These are phyloP conservation scores for Millerozyma miso DNA, from an alignment of 805 yeast genomes.

Conservation along the genomic window DNA sequence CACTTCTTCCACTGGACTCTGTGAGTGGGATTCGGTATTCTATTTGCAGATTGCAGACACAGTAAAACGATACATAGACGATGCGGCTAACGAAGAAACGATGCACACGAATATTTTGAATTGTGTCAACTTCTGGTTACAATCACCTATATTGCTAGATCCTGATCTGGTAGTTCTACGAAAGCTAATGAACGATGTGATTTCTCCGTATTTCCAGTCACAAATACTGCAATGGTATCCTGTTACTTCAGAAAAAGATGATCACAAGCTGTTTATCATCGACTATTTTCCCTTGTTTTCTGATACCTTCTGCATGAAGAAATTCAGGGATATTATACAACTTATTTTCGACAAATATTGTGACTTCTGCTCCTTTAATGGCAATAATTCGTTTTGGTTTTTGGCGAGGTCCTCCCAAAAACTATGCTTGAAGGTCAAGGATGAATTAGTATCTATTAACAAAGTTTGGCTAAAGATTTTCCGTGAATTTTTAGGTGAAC, in stretches of 20 bases:
- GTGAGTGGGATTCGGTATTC: slow-evolving; percentile 18
- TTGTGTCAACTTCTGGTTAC: slow-evolving; percentile 12
- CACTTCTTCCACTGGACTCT: slow-evolving; percentile 2
- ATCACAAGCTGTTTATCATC: slow-evolving; percentile 13
- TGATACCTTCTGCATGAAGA: background rate
- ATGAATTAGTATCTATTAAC: slow-evolving; percentile 5
- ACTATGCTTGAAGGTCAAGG: background rate
- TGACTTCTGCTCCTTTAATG: slow-evolving; percentile 7
- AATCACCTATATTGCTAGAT: slow-evolving; percentile 12
- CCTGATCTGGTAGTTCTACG: slow-evolving; percentile 8
- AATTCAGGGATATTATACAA: slow-evolving; percentile 1
- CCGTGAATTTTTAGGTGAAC: slow-evolving; percentile 7
- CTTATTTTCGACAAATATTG: slow-evolving; percentile 8
- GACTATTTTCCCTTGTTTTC: slow-evolving; percentile 18
- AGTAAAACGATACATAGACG: background rate
- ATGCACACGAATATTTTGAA: slow-evolving; percentile 10
- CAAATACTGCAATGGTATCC: slow-evolving; percentile 16
- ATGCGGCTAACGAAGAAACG: background rate
- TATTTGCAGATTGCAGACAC: slow-evolving; percentile 6
- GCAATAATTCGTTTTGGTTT: slow-evolving; percentile 12
- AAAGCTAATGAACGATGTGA: slow-evolving; percentile 12
- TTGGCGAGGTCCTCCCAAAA: background rate
- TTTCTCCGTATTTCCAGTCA: slow-evolving; percentile 15
- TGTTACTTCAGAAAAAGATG: background rate
- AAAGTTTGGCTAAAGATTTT: slow-evolving; percentile 14